A percentile compares a stretch with the other conserved stretches of the same genome.
Evolutionary conservation across 805 yeast species (phyloP).

Genomic region (Kodamaea laetipori): DNA sequence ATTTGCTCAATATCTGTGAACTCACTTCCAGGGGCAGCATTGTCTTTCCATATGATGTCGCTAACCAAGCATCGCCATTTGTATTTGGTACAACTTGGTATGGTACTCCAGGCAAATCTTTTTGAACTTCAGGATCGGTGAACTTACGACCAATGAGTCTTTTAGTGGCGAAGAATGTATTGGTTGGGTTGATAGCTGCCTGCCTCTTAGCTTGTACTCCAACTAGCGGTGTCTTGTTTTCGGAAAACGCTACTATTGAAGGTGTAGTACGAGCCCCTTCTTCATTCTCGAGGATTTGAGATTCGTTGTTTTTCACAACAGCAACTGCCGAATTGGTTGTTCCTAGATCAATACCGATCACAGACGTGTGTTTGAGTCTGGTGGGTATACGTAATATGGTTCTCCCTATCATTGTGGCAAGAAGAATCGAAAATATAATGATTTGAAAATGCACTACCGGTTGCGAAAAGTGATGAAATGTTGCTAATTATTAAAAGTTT

Average conservation of each 20-base stretch:
- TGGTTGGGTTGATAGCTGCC: constrained; percentile 70
- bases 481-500: too few species aligned
- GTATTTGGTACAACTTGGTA: constrained; percentile 58
- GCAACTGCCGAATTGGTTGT: constrained; percentile 90
- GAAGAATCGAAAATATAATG: neutral
- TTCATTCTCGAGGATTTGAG: constrained; percentile 70
- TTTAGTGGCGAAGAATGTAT: constrained; percentile 81
- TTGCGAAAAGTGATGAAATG: too few species aligned
- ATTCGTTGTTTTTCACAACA: constrained; percentile 61
- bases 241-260: constrained; percentile 69
- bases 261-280: constrained; percentile 83
- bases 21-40: constrained; percentile 74
- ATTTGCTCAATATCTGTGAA: constrained; percentile 61
- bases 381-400: constrained; percentile 1
- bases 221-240: constrained; percentile 37
- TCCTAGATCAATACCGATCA: constrained; percentile 81
- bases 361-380: constrained; percentile 26
- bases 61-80: constrained; percentile 73
- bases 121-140: constrained; percentile 68
- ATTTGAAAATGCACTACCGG: neutral
- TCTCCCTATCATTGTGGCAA: neutral
- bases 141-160: constrained; percentile 75
- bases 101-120: constrained; percentile 63
- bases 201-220: constrained; percentile 80
- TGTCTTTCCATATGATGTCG: constrained; percentile 40